These are phyloP conservation scores for Aurinia saxatilis DNA, from an alignment of 345 rosid genomes.

Conservation along the genomic window DNA sequence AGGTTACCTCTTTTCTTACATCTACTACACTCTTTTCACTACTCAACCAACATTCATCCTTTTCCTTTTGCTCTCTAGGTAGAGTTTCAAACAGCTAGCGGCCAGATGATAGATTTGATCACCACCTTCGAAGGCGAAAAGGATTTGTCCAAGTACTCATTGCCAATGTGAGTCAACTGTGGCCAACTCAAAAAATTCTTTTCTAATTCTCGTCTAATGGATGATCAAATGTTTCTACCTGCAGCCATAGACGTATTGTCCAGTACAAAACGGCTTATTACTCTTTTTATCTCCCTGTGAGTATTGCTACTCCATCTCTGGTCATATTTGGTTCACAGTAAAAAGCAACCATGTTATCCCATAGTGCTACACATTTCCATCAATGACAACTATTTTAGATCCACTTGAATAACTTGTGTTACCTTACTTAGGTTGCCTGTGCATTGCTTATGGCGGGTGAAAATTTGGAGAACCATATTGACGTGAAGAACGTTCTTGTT, in stretches of 20 bases:
- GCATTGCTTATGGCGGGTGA: conserved; percentile 74
- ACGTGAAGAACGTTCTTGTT: conserved; percentile 55
- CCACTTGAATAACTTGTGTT: neutral
- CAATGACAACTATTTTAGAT: neutral
- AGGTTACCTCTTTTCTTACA: conserved; percentile 27
- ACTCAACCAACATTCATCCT: neutral
- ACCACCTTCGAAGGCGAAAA: conserved; percentile 62
- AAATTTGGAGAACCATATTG: conserved; percentile 53
- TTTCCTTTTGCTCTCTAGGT: conserved; percentile 36
- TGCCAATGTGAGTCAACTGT: conserved; percentile 50
- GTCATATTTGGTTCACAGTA: neutral
- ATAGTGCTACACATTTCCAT: no score
- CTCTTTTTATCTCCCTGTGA: conserved; percentile 81
- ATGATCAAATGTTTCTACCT: conserved; percentile 22
- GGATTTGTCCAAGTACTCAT: conserved; percentile 57
- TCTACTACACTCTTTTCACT: neutral
- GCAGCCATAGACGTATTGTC: conserved; percentile 72
- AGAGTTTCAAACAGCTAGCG: conserved; percentile 66
- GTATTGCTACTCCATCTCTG: conserved; percentile 19
- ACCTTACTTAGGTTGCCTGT: conserved; percentile 64
- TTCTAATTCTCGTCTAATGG: no score
- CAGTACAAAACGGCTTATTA: conserved; percentile 76
- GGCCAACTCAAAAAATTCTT: neutral
- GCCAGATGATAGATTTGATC: conserved; percentile 85
- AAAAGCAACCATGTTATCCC: neutral